A percentile compares a stretch with the other conserved stretches of the same genome.
phyloP scores from a whole-genome alignment of 2,329 filamentous ascomycete genomes.

The Colletotrichum cereale region DNA sequence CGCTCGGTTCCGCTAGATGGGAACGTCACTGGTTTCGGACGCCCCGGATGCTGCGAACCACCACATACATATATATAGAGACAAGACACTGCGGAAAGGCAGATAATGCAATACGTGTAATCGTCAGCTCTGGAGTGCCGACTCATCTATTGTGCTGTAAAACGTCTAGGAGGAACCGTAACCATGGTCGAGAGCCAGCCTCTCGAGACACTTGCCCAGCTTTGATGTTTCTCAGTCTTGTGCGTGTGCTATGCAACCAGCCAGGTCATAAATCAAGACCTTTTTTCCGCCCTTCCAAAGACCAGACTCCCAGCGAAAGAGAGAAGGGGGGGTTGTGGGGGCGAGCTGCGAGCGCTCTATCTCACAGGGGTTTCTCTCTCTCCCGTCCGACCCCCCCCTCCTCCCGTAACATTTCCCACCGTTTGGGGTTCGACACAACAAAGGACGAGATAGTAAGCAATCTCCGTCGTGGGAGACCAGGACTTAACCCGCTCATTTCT shows the following conservation, averaged over 20 bases:
- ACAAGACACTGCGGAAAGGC: not conserved
- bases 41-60: not conserved
- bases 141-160: slow-evolving; percentile 41
- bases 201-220: slow-evolving; percentile 20
- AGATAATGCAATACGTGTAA: slow-evolving; percentile 30
- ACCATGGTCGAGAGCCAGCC: slow-evolving; percentile 37
- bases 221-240: slow-evolving; percentile 28
- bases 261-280: slow-evolving; percentile 23
- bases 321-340: not conserved
- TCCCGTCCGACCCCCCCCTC: not conserved
- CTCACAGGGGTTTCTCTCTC: slow-evolving; percentile 2
- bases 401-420: not conserved
- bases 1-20: not conserved
- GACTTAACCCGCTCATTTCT: slow-evolving; percentile 57
- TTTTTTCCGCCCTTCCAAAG: slow-evolving; percentile 23
- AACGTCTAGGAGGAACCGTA: slow-evolving; percentile 41
- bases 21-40: not conserved
- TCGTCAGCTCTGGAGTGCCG: slow-evolving; percentile 35
- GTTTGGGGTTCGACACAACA: not conserved
- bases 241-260: slow-evolving; percentile 39
- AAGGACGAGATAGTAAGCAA: not conserved
- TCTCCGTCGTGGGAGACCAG: not conserved
- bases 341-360: slow-evolving; percentile 6
- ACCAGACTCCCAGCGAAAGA: slow-evolving; percentile 37
- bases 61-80: not conserved